Percentiles rank a stretch among this genome's conserved stretches.
Evolutionary conservation across 306 rosid genomes (phyloP).

Genomic region (Echinosophora koreensis): DNA sequence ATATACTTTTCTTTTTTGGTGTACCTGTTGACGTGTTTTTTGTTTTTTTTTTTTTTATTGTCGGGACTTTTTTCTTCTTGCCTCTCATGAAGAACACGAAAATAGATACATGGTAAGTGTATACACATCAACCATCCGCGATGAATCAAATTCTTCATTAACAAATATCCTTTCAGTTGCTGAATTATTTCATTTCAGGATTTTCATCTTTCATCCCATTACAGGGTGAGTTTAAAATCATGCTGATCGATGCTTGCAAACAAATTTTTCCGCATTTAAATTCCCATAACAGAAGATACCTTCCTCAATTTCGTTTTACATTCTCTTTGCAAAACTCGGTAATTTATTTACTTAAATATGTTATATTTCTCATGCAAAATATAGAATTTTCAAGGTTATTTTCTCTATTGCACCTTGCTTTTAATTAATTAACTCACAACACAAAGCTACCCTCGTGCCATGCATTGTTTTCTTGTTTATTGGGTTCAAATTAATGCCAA

Average conservation of each 20-base stretch:
- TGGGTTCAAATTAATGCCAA: background rate
- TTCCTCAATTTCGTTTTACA: background rate
- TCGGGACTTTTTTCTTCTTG: background rate
- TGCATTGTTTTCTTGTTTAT: background rate
- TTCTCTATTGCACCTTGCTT: background rate
- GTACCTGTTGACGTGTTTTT: background rate
- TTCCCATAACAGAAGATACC: background rate
- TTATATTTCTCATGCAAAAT: background rate
- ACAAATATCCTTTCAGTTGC: background rate
- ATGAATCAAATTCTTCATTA: background rate
- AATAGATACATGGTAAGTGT: background rate
- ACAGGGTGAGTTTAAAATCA: background rate
- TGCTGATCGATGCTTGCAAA: background rate
- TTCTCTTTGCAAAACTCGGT: background rate
- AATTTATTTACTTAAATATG: background rate
- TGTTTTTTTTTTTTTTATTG: background rate
- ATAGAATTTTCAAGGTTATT: constrained; percentile 1
- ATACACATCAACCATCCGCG: background rate
- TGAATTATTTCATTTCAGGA: background rate
- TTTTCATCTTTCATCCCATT: constrained; percentile 1
- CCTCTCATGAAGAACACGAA: background rate
- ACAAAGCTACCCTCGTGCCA: background rate
- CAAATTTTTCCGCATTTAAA: background rate
- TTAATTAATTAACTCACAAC: background rate
- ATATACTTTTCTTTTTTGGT: background rate